Evolutionary conservation across 148 eudicot genomes (phyloP), one percentile per base, ranked within the genome.

Genomic region (Pouteria glomerata): DNA sequence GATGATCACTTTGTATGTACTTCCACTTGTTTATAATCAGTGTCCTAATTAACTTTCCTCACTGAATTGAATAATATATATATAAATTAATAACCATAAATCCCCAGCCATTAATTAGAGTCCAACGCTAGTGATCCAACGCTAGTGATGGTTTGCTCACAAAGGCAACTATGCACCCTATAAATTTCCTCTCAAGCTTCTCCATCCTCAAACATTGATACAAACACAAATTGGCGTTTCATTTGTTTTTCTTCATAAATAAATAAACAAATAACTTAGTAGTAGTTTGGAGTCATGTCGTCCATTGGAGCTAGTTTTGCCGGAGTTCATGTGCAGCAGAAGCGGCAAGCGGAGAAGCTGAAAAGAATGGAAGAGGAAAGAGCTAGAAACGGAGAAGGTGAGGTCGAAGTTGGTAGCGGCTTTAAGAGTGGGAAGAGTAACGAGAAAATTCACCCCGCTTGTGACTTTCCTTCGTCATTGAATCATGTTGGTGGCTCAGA

Each of bases 271-370:
- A n/a, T n/a, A n/a, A n/a, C n/a, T n/a, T n/a, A n/a, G n/a, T n/a
- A n/a, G n/a, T n/a, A n/a, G n/a, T n/a, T n/a, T n/a, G n/a, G n/a
- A n/a, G 45, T 3, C n/a, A 79, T 79, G 82, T 69, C 74, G 34
- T 79, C 82, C 35, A 37, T 59, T 2, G 82, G 82, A 42, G 78
- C 78, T 10, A 79, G 75, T 51, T 79, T 31, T 30, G 82, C 82
- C 4, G 31, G 27, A 24, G 60, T 74, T 63, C 50, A 79, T 71
- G 78, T 79, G 44, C 82, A 79, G 56, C 82, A 74, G 10, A 55
- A 78, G 70, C 13, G 27, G 6, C 77, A 42, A 18, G 24, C 21
- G 60, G 70, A 70, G 62, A 74, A 69, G 26, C 13, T 45, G 68
- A 74, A 48, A 74, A 68, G 29, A 35, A 48, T 41, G 52, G 68